phyloP scores from a whole-genome alignment of 129 eudicot genomes.

The Chrysanthemum makinoi region DNA sequence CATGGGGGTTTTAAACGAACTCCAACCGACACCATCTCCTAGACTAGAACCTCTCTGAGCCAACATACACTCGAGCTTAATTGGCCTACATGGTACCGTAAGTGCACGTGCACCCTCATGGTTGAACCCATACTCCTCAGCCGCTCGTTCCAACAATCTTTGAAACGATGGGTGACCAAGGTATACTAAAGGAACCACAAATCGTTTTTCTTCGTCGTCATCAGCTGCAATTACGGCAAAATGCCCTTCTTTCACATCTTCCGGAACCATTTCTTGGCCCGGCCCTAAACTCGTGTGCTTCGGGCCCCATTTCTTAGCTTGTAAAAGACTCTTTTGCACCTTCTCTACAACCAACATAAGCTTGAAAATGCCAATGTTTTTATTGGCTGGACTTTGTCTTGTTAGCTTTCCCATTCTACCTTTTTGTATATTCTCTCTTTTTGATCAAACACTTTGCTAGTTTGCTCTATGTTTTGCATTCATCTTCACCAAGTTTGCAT shows the following conservation, averaged over 20 bases:
- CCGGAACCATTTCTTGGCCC: slow-evolving; percentile 20
- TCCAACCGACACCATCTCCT: slow-evolving; percentile 22
- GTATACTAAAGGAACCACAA: slow-evolving; percentile 29
- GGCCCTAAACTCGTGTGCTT: background rate
- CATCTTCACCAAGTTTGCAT: background rate
- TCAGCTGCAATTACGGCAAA: slow-evolving; percentile 37
- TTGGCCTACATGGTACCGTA: slow-evolving; percentile 33
- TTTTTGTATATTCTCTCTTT: slow-evolving; percentile 6
- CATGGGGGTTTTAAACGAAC: slow-evolving; percentile 7
- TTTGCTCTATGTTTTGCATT: background rate
- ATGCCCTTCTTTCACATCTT: slow-evolving; percentile 40
- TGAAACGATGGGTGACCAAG: slow-evolving; percentile 26
- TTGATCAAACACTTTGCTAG: slow-evolving; percentile 7
- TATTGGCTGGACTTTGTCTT: slow-evolving; percentile 22
- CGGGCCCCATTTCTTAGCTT: slow-evolving; percentile 34
- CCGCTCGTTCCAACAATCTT: slow-evolving; percentile 38
- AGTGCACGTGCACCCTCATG: slow-evolving; percentile 39
- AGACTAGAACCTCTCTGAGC: background rate
- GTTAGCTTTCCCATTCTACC: slow-evolving; percentile 27
- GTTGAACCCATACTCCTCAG: slow-evolving; percentile 37
- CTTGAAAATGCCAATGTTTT: slow-evolving; percentile 44
- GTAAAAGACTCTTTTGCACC: slow-evolving; percentile 45
- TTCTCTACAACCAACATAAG: slow-evolving; percentile 49
- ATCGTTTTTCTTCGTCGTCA: slow-evolving; percentile 22
- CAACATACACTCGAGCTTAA: slow-evolving; percentile 36